These are phyloP conservation scores for Coffea eugenioides DNA, from an alignment of 257 asterid species.

Conservation along the genomic window DNA sequence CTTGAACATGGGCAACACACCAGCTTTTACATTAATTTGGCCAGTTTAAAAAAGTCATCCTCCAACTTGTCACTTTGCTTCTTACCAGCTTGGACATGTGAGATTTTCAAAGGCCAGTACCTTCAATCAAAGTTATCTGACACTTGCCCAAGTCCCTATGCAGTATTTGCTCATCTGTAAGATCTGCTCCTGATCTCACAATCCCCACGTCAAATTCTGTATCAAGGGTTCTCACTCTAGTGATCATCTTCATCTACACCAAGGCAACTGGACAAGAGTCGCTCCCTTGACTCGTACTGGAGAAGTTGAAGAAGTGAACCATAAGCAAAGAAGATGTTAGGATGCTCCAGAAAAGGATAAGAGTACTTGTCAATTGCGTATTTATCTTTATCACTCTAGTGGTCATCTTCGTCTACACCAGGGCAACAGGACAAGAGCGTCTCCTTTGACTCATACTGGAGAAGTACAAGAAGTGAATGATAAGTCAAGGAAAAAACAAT, in stretches of 20 bases:
- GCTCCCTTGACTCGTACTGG: conserved; percentile 67
- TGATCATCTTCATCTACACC: conserved; percentile 87
- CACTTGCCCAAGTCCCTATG: not conserved
- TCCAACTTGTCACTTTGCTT: not conserved
- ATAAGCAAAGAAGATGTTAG: too few relatives aligned
- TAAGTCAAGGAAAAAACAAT: too few relatives aligned
- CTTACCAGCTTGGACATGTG: not conserved
- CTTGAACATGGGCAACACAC: not conserved
- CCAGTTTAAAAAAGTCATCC: not conserved
- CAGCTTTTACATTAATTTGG: not conserved
- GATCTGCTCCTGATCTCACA: not conserved
- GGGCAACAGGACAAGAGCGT: conserved; percentile 63
- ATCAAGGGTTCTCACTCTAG: conserved; percentile 27
- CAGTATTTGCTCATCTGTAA: not conserved
- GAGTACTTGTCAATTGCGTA: too few relatives aligned
- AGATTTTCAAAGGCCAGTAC: not conserved
- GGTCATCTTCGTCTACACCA: conserved; percentile 83
- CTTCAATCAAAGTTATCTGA: not conserved
- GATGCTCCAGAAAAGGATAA: not conserved
- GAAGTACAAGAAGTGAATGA: conserved; percentile 17
- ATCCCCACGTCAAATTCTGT: not conserved
- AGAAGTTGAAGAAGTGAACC: conserved; percentile 20
- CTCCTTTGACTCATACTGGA: conserved; percentile 68
- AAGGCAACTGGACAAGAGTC: conserved; percentile 61
- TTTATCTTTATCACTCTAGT: conserved; percentile 30